Evolutionary conservation across 164 flowering plant species (phyloP).

Genomic region (Platanus orientalis): DNA sequence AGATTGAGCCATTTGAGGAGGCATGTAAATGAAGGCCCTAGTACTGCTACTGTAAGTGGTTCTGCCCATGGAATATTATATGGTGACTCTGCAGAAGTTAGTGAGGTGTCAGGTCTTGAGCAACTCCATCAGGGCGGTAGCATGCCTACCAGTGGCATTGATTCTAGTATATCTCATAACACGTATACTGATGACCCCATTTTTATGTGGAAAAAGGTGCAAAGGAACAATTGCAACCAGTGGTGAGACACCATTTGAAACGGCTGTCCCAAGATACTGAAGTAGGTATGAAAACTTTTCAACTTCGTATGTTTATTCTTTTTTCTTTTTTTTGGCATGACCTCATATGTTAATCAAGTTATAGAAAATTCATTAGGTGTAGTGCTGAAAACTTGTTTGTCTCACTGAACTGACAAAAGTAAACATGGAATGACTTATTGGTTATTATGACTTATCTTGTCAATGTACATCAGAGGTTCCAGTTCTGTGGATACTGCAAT

Average conservation of each 20-base stretch:
- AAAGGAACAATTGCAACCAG: conserved; percentile 40
- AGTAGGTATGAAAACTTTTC: conserved; percentile 41
- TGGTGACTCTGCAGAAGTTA: conserved; percentile 23
- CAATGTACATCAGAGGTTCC: too few species aligned
- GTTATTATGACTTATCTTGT: too few species aligned
- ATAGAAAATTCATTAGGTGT: too few species aligned
- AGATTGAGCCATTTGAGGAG: conserved; percentile 26
- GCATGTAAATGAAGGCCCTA: conserved; percentile 27
- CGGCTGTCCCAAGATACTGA: conserved; percentile 35
- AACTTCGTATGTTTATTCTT: too few species aligned
- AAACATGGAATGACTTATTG: too few species aligned
- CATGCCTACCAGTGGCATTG: conserved; percentile 28
- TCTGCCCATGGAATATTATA: conserved; percentile 22
- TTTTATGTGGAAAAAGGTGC: conserved; percentile 20
- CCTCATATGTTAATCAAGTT: too few species aligned
- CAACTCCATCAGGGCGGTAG: conserved; percentile 35
- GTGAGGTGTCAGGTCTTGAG: conserved; percentile 22
- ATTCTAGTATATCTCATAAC: conserved; percentile 12
- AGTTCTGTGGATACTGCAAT: too few species aligned
- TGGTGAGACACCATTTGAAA: conserved; percentile 46
- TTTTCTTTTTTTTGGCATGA: too few species aligned
- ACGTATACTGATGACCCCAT: conserved; percentile 18
- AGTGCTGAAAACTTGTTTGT: too few species aligned
- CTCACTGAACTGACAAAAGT: too few species aligned
- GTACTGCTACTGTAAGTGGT: conserved; percentile 15